Evolutionary conservation across 768 basidiomycete genomes (phyloP), one percentile per base, ranked within the genome.

Genomic region (Tylopilus plumbeoviolaceoides): DNA sequence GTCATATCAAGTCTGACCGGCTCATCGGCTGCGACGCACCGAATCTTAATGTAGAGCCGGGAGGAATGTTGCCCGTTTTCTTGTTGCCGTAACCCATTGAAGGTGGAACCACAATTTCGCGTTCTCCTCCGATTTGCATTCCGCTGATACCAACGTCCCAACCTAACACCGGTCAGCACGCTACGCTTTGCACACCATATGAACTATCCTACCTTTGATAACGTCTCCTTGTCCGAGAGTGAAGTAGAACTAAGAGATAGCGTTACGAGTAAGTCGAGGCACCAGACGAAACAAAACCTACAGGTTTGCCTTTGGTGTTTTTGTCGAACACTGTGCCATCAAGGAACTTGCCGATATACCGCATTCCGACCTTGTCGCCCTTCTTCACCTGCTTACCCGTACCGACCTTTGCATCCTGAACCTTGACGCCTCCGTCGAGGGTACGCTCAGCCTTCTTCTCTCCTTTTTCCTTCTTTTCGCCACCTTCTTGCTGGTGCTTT

Each of bases 61-160:
- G 63, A 47, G 93, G 93, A 51, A 95, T 94, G 10, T 67, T 78
- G 3, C 55, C 57, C 7, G 71, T 72, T 63, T 85, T 84, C 63
- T 73, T 75, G 58, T 73, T 79, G 41, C 95, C 95, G 57, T 89
- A 90, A 18, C 68, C 87, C 75, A 90, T 77, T 27, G 75, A 63
- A 14, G 88, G 73, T 41, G 91, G 91, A 45, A 94, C 78, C 40
- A 78, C 83, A 59, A 98, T 75, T 52, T 83, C 72, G 47, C 95
- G 83, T 72, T 98, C 94, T 25, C 95, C 94, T 38, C 84, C 88
- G 38, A 87, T 83, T 61, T 90, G 85, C 94, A 98, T 97, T 31
- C 95, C 95, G 28, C 76, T 84, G 51, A 98, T 77, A 38, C 95
- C 95, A 63, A 90, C 75, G 61, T 98, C 95, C 94, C 95, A 97